Percentiles rank a stretch among this genome's conserved stretches.
Evolutionary conservation across 2,329 filamentous ascomycete genomes (phyloP).

Genomic region (Botrytis galanthina): DNA sequence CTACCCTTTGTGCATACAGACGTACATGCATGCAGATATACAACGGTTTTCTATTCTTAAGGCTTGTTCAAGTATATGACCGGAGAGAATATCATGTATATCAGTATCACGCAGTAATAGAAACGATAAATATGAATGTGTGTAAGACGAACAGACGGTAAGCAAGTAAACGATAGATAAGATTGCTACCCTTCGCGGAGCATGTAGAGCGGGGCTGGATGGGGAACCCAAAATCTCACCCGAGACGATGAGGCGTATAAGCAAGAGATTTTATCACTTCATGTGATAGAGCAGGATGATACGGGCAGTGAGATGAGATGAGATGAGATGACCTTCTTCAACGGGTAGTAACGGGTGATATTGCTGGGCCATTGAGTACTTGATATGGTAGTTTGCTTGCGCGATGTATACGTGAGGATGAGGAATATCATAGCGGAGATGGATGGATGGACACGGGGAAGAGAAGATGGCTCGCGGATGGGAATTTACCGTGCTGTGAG

Average conservation of each 20-base stretch:
- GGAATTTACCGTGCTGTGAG: neutral
- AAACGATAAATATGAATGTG: neutral
- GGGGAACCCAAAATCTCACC: slow-evolving; percentile 7
- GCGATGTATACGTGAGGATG: neutral
- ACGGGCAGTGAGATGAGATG: neutral
- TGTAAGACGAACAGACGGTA: neutral
- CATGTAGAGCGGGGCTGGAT: neutral
- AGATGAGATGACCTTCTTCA: neutral
- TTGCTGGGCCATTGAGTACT: neutral
- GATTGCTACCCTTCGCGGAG: neutral
- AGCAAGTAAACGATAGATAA: neutral
- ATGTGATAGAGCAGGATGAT: neutral
- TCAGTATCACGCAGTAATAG: neutral
- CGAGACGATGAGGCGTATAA: neutral
- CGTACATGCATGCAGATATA: neutral
- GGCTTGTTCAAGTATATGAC: neutral
- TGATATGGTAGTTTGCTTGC: neutral
- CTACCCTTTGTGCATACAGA: neutral
- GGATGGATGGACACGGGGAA: neutral
- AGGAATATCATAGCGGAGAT: neutral
- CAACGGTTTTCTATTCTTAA: neutral
- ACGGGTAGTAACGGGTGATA: neutral
- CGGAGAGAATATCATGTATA: neutral
- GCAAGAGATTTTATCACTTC: neutral
- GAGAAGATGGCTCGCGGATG: neutral